Evolutionary conservation across 2,329 filamentous ascomycete genomes (phyloP).

Genomic region (Colletotrichum musae): DNA sequence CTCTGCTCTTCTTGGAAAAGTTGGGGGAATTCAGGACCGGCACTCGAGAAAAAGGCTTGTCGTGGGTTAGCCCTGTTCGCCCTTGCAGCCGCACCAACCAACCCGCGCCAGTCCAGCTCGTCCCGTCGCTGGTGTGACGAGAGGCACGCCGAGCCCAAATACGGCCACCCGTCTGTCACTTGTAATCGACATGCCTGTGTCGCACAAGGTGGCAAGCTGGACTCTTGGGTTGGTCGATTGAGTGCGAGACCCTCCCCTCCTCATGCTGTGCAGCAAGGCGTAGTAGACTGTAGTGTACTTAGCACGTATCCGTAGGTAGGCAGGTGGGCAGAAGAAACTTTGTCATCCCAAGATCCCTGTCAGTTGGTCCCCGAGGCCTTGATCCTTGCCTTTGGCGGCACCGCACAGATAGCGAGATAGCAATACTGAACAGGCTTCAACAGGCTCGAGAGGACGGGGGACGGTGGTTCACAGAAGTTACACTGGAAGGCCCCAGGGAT

Average conservation of each 20-base stretch:
- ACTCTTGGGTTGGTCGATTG: neutral
- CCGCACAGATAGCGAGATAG: neutral
- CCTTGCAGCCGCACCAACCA: constrained; percentile 37
- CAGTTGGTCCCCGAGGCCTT: neutral
- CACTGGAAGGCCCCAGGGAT: neutral
- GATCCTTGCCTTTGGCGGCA: neutral
- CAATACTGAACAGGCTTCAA: neutral
- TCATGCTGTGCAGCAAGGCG: no score
- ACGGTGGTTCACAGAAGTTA: neutral
- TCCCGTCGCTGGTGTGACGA: constrained; percentile 35
- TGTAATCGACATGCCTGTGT: constrained; percentile 14
- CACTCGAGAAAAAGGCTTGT: constrained; percentile 33
- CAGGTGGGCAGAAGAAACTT: constrained; percentile 9
- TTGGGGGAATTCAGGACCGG: constrained; percentile 32
- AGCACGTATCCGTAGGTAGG: no score
- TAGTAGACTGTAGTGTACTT: no score
- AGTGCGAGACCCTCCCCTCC: neutral
- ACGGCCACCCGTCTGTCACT: constrained; percentile 26
- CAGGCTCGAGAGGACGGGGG: neutral
- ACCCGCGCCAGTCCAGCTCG: constrained; percentile 29
- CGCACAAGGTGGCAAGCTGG: constrained; percentile 24
- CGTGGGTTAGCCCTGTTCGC: constrained; percentile 26
- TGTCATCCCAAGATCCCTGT: constrained; percentile 9
- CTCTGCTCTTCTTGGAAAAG: constrained; percentile 29
- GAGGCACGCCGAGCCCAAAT: constrained; percentile 3